phyloP scores from a whole-genome alignment of 441 rosid species.

The Hura crepitans region DNA sequence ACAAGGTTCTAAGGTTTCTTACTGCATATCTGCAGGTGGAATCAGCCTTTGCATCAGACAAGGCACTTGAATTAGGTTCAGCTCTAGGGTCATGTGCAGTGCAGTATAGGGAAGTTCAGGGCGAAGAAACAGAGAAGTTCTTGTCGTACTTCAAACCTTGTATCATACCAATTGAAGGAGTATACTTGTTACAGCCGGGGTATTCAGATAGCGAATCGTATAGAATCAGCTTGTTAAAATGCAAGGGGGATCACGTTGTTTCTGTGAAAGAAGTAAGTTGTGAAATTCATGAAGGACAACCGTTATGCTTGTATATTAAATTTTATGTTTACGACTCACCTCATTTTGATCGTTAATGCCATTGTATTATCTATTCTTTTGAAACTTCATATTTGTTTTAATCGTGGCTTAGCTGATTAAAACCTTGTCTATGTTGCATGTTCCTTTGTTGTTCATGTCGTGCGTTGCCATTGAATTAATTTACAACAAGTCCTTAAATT shows the following conservation, averaged over 20 bases:
- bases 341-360: neutral
- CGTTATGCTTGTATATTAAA: neutral
- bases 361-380: neutral
- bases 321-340: neutral
- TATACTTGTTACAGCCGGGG: conserved; percentile 36
- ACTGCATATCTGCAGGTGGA: conserved; percentile 48
- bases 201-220: conserved; percentile 37
- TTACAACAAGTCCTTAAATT: neutral
- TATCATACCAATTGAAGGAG: conserved; percentile 74
- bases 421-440: neutral
- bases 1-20: conserved; percentile 15
- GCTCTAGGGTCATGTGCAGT: conserved; percentile 76
- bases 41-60: conserved; percentile 57
- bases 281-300: conserved; percentile 1
- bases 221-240: conserved; percentile 46
- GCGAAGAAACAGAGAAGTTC: conserved; percentile 74
- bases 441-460: neutral
- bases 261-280: conserved; percentile 73
- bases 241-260: conserved; percentile 82
- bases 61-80: conserved; percentile 74
- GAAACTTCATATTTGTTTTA: neutral
- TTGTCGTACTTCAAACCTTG: conserved; percentile 86
- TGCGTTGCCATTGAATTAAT: neutral
- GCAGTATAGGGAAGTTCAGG: conserved; percentile 86
- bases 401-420: conserved; percentile 6